Evolutionary conservation across 257 asterid genomes (phyloP), one percentile per base, ranked within the genome.

Genomic region (Paulownia fortunei): DNA sequence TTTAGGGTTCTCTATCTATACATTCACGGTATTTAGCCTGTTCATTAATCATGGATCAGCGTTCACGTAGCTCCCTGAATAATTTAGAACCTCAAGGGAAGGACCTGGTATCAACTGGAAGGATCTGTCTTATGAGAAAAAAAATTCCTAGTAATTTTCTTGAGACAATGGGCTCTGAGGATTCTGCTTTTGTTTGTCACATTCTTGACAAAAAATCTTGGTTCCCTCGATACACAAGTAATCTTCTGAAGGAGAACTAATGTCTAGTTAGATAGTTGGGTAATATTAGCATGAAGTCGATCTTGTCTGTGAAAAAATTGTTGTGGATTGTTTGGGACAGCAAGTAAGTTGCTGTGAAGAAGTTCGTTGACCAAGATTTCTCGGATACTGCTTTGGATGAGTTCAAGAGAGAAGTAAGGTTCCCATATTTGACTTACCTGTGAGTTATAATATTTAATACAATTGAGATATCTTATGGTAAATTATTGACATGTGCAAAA

Each of bases 281-380:
- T n/a, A n/a, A n/a, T n/a, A n/a, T n/a, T n/a, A n/a, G n/a, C n/a
- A n/a, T n/a, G n/a, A n/a, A n/a, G n/a, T n/a, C n/a, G n/a, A n/a
- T n/a, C n/a, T n/a, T n/a, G n/a, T n/a, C n/a, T n/a, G n/a, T n/a
- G n/a, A n/a, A n/a, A n/a, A n/a, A n/a, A n/a, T n/a, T n/a, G n/a
- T n/a, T 71, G 56, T 78, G 78, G 69, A 51, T 64, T 81, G 77
- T 65, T 47, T 72, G n/a, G 69, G 74, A 70, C 66, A 18, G 54
- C 84, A 92, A 96, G 96, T n/a, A 92, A 81, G 97, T 92, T 72
- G 97, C 97, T 16, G 97, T 92, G 77, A 92, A 92, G 86, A 92
- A 92, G 84, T 89, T 92, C 83, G 96, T 92, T 60, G 95, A 92
- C 72, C 97, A 92, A 86, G 97, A 92, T 84, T 92, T 92, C 79